A percentile compares a stretch with the other conserved stretches of the same genome.
Conservation (phyloP, 2,329 filamentous ascomycete genomes). For the Xylaria sp. region DNA sequence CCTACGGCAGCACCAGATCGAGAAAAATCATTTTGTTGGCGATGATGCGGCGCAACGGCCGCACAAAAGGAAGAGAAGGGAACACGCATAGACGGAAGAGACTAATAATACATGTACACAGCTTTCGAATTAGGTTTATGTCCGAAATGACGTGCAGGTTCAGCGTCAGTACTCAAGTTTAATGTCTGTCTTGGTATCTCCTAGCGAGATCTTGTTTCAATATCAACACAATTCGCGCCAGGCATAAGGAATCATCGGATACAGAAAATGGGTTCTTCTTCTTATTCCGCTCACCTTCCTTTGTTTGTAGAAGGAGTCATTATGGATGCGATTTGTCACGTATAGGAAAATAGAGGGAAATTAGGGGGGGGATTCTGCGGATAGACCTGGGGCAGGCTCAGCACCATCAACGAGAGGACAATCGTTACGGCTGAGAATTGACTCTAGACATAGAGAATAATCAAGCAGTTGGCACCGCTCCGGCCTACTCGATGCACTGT, state of each 20-base stretch:
- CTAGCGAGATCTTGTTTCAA: slow-evolving; percentile 15
- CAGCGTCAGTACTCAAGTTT: slow-evolving; percentile 21
- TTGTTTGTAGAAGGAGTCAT: neutral
- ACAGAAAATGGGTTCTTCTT: slow-evolving; percentile 23
- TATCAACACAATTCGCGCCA: neutral
- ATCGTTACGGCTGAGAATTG: slow-evolving; percentile 3
- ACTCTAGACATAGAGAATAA: slow-evolving; percentile 28
- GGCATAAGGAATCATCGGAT: slow-evolving; percentile 13
- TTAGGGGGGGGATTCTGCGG: slow-evolving; percentile 29
- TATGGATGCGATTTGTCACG: slow-evolving; percentile 1
- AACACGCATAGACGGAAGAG: slow-evolving; percentile 20
- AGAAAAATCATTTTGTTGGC: slow-evolving; percentile 65
- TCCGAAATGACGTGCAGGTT: slow-evolving; percentile 24
- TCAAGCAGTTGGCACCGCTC: slow-evolving; percentile 23
- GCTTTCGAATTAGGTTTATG: slow-evolving; percentile 11
- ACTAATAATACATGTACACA: slow-evolving; percentile 11
- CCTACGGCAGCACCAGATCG: slow-evolving; percentile 64
- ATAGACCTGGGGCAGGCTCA: slow-evolving; percentile 23
- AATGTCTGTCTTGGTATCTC: slow-evolving; percentile 18
- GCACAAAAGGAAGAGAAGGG: slow-evolving; percentile 59
- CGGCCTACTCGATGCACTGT: slow-evolving; percentile 1
- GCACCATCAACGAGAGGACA: slow-evolving; percentile 12
- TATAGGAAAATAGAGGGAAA: slow-evolving; percentile 22
- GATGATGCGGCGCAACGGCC: slow-evolving; percentile 51
- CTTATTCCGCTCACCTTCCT: slow-evolving; percentile 4